Evolutionary conservation across 2,329 filamentous ascomycete genomes (phyloP).

Genomic region (Xylariaceae sp.): DNA sequence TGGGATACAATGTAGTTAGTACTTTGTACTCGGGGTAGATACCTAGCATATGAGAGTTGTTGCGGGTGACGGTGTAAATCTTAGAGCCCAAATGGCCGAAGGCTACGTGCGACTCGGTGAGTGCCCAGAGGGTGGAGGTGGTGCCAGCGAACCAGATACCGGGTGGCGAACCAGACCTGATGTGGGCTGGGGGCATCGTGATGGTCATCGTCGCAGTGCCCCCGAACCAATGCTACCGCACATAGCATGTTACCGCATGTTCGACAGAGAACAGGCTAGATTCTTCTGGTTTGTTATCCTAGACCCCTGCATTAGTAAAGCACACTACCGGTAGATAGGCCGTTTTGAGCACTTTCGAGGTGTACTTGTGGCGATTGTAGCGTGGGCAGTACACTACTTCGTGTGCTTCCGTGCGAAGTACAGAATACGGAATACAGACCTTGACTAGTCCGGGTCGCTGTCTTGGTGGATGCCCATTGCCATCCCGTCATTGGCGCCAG

Average conservation of each 20-base stretch:
- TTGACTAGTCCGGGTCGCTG: constrained; percentile 1
- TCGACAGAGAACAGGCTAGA: constrained; percentile 4
- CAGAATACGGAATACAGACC: no score
- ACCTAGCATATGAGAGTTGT: not conserved
- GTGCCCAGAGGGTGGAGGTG: not conserved
- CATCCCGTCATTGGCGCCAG: constrained; percentile 13
- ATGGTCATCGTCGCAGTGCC: constrained; percentile 21
- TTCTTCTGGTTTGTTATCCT: constrained; percentile 1
- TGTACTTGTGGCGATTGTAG: no score
- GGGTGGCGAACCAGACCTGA: not conserved
- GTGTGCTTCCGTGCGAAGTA: no score
- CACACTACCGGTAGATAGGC: not conserved
- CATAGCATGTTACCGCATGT: not conserved
- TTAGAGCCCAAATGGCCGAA: not conserved
- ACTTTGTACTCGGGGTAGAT: not conserved
- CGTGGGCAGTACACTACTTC: no score
- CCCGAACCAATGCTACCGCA: constrained; percentile 5
- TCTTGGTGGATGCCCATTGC: constrained; percentile 1
- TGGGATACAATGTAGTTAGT: no score
- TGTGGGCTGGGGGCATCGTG: constrained; percentile 14
- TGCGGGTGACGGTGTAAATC: not conserved
- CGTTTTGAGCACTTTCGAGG: no score
- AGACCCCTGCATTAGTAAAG: constrained; percentile 9
- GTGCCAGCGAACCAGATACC: not conserved
- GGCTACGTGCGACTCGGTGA: not conserved